Evolutionary conservation across 805 yeast species (phyloP).

Genomic region (Monosporozyma solicola): DNA sequence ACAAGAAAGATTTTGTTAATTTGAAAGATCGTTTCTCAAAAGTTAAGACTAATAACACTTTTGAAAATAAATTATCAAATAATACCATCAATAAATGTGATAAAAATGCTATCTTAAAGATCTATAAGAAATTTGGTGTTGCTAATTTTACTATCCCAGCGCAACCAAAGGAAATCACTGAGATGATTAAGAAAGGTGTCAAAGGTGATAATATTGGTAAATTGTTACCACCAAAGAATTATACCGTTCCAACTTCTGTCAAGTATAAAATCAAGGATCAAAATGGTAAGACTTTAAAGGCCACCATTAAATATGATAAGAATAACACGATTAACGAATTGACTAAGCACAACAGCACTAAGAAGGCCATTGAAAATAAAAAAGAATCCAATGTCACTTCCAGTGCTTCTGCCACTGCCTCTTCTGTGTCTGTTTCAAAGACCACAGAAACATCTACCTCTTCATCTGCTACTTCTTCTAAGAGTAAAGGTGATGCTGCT

Average conservation of each 20-base stretch:
- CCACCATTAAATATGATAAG: constrained; percentile 32
- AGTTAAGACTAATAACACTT: constrained; percentile 31
- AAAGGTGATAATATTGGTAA: constrained; percentile 38
- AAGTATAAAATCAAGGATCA: constrained; percentile 34
- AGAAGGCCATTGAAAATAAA: background rate
- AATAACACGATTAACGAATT: constrained; percentile 33
- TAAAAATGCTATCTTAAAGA: constrained; percentile 28
- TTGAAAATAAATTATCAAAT: constrained; percentile 31
- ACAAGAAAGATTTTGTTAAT: constrained; percentile 42
- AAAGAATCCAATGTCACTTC: background rate
- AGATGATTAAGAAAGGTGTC: constrained; percentile 41
- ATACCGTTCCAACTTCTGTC: constrained; percentile 31
- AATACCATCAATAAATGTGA: constrained; percentile 34
- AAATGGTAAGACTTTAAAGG: constrained; percentile 28
- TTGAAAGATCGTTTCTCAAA: constrained; percentile 37
- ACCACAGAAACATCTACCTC: constrained; percentile 10
- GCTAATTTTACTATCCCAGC: constrained; percentile 39
- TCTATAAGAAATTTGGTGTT: constrained; percentile 37
- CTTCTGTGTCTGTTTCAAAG: background rate
- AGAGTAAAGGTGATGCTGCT: constrained; percentile 22
- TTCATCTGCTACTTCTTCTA: constrained; percentile 9
- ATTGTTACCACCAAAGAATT: constrained; percentile 29
- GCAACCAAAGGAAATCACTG: constrained; percentile 36
- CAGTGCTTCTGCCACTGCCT: background rate
- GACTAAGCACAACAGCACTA: background rate